Conservation (phyloP, 148 eudicot genomes). For the Camellia japonica region DNA sequence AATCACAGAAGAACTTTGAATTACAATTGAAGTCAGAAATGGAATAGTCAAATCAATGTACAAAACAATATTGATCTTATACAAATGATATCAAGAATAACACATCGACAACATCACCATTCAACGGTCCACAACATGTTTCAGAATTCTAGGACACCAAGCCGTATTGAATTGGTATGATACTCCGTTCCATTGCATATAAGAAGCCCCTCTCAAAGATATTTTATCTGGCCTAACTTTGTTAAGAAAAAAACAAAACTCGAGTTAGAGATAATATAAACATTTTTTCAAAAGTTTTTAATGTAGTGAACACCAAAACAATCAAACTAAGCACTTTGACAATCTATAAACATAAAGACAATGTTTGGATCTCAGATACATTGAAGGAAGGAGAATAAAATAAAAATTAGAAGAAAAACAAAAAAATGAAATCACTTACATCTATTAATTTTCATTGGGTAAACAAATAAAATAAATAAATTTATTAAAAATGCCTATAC, state of each 20-base stretch:
- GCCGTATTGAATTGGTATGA: background rate
- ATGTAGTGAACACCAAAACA: background rate
- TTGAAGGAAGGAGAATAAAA: too few relatives aligned
- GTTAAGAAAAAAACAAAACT: background rate
- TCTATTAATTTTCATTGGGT: too few relatives aligned
- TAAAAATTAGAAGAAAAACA: too few relatives aligned
- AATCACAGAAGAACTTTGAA: background rate
- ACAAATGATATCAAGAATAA: background rate
- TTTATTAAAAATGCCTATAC: too few relatives aligned
- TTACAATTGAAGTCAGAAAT: too few relatives aligned
- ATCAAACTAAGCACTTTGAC: background rate
- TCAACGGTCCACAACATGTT: background rate
- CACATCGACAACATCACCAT: background rate
- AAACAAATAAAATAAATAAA: too few relatives aligned
- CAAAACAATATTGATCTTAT: background rate
- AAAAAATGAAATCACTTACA: too few relatives aligned
- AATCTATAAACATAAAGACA: background rate
- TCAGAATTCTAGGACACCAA: conserved; percentile 1
- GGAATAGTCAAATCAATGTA: too few relatives aligned
- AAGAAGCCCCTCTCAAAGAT: background rate
- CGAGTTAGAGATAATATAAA: background rate
- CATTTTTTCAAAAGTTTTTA: background rate
- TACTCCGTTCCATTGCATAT: background rate
- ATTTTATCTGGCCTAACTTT: background rate
- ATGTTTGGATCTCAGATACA: background rate